Evolutionary conservation across 108 stramenopile genomes (phyloP).

Genomic region (Cafeteria roenbergensis): DNA sequence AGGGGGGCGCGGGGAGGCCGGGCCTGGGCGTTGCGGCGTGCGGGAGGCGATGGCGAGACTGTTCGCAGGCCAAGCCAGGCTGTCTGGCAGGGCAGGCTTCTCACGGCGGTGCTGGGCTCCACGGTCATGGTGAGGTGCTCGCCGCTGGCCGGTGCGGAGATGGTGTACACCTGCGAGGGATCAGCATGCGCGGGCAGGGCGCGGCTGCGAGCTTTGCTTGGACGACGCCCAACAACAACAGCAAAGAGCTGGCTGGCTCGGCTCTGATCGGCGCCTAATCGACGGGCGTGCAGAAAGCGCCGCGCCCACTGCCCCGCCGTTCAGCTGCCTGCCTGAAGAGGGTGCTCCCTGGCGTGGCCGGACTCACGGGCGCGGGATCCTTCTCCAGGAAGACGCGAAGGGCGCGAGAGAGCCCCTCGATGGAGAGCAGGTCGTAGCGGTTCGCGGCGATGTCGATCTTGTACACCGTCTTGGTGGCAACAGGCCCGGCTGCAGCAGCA

Average conservation of each 20-base stretch:
- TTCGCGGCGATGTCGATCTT: conserved; percentile 98
- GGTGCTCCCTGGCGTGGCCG: not conserved
- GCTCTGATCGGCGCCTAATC: too few species aligned
- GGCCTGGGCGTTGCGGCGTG: too few species aligned
- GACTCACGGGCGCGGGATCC: conserved; percentile 58
- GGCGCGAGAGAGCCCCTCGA: conserved; percentile 85
- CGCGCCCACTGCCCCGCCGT: too few species aligned
- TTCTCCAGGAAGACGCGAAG: conserved; percentile 75
- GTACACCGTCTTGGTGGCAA: conserved; percentile 63
- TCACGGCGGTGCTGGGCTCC: not conserved
- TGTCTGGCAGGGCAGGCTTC: not conserved
- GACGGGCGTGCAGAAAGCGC: too few species aligned
- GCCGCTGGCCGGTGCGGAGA: not conserved
- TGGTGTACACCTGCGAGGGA: not conserved
- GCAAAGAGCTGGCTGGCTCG: too few species aligned
- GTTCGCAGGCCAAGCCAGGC: too few species aligned
- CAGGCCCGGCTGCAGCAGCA: conserved; percentile 7
- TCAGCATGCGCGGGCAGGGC: not conserved
- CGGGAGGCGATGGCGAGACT: too few species aligned
- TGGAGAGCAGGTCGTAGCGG: conserved; percentile 91
- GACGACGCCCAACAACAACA: too few species aligned
- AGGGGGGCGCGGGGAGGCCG: too few species aligned
- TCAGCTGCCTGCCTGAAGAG: not conserved
- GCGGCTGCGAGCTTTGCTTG: too few species aligned
- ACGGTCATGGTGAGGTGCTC: conserved; percentile 6